These are phyloP conservation scores for Monilinia vaccinii-corymbosi DNA, from an alignment of 2,329 filamentous ascomycete genomes.

Conservation along the genomic window DNA sequence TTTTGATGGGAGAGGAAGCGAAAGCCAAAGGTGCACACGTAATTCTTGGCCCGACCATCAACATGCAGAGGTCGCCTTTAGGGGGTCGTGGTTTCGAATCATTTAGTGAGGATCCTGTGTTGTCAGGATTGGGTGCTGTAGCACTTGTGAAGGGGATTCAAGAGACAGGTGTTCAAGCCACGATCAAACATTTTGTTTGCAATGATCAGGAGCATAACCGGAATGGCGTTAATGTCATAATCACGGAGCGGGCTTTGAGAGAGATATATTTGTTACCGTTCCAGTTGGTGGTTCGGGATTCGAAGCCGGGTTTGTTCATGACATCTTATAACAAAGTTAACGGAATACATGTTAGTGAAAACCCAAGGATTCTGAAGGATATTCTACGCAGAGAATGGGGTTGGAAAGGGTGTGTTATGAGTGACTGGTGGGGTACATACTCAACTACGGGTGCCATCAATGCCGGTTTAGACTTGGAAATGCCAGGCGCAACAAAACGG, in stretches of 20 bases:
- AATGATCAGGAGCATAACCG: constrained; percentile 53
- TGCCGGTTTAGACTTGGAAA: constrained; percentile 32
- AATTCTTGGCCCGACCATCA: constrained; percentile 53
- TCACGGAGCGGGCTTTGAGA: constrained; percentile 46
- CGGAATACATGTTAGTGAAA: constrained; percentile 47
- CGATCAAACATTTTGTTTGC: constrained; percentile 52
- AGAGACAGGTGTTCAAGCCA: constrained; percentile 45
- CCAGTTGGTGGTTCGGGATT: constrained; percentile 45
- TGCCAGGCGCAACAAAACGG: constrained; percentile 30
- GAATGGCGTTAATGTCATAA: constrained; percentile 44
- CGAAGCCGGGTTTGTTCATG: constrained; percentile 46
- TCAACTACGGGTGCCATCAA: constrained; percentile 23
- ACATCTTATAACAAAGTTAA: constrained; percentile 52
- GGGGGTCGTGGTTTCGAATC: constrained; percentile 53
- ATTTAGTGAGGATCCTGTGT: constrained; percentile 47
- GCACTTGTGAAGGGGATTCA: constrained; percentile 47
- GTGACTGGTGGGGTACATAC: constrained; percentile 42
- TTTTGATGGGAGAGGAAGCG: constrained; percentile 58
- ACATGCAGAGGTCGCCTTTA: constrained; percentile 52
- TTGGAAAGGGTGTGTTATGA: constrained; percentile 49
- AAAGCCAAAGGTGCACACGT: constrained; percentile 54
- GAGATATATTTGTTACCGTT: constrained; percentile 52
- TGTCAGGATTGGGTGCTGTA: constrained; percentile 45
- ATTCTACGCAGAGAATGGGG: constrained; percentile 49
- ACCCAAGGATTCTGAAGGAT: constrained; percentile 39